A percentile compares a stretch with the other conserved stretches of the same genome.
phyloP scores from a whole-genome alignment of 1,139 yeast species.

The Geotrichum restrictum region DNA sequence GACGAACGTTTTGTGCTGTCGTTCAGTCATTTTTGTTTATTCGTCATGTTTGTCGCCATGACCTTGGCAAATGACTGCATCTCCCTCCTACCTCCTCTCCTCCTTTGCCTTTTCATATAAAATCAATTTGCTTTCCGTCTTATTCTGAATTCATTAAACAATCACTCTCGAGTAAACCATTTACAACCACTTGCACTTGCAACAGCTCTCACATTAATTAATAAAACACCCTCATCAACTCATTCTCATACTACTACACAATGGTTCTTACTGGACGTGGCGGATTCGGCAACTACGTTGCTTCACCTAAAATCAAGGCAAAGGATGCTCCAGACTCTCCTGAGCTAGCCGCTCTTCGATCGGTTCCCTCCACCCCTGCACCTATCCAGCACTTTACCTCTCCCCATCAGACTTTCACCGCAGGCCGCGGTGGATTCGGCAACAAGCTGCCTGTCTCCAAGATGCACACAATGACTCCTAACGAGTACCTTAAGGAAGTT shows the following conservation, averaged over 20 bases:
- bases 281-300: constrained; percentile 35
- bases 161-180: no score
- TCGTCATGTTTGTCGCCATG: neutral
- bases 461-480: constrained; percentile 35
- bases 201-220: neutral
- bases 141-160: no score
- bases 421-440: constrained; percentile 43
- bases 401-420: constrained; percentile 37
- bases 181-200: neutral
- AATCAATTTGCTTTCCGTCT: neutral
- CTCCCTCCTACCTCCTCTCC: neutral
- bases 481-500: constrained; percentile 38
- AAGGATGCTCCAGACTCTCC: constrained; percentile 19
- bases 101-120: neutral
- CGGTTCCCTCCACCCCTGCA: constrained; percentile 35
- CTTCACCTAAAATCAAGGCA: constrained; percentile 21
- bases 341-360: constrained; percentile 18
- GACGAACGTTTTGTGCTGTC: neutral
- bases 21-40: neutral
- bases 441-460: constrained; percentile 36
- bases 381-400: constrained; percentile 39
- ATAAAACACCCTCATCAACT: neutral
- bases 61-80: neutral
- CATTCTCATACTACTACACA: constrained; percentile 13
- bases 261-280: constrained; percentile 39